Evolutionary conservation across 495 filamentous ascomycete genomes (phyloP), one percentile per base, ranked within the genome.

Genomic region (Hyaloscypha variabilis): DNA sequence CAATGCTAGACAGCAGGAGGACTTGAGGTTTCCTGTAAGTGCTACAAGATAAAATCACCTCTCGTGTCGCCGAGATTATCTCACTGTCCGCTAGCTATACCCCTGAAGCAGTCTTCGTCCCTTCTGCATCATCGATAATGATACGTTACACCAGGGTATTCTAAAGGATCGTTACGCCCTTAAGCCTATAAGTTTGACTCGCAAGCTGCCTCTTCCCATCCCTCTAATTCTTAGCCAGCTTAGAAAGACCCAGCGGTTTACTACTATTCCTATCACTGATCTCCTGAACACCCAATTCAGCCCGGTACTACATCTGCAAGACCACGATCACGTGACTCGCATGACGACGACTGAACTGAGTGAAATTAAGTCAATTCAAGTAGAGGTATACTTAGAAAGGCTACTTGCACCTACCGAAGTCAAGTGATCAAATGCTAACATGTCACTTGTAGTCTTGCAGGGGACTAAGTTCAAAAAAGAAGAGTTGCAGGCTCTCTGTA

Each of bases 201-300:
- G 54, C 29, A 6, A 36, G 8, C 25, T 60, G 49, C 25, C 49
- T 25, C 55, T 51, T 63, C 8, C 51, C 21, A 8, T 60, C 63
- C 24, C 42, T 6, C 63, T 29, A 52, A 29, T 24, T 65, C 23
- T 65, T 25, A 17, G 24, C 29, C 19, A 65, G 25, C 62, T 39
- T 26, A 3, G 52, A 10, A 5, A 58, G 8, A 14, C 55, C 55
- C 10, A 28, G 29, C 23, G 13, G 55, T 6, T 13, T 10, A 14
- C 55, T 28, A 13, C 11, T 28, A 34, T 58, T 58, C 55, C 6
- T 19, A 46, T 46, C 39, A n/a, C n/a, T n/a, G n/a, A n/a, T n/a
- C n/a, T n/a, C n/a, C n/a, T n/a, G n/a, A n/a, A n/a, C n/a, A n/a
- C n/a, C n/a, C n/a, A n/a, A n/a, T n/a, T n/a, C n/a, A n/a, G n/a